These are phyloP conservation scores for Arachis monticola DNA, from an alignment of 331 rosid species.

Conservation along the genomic window DNA sequence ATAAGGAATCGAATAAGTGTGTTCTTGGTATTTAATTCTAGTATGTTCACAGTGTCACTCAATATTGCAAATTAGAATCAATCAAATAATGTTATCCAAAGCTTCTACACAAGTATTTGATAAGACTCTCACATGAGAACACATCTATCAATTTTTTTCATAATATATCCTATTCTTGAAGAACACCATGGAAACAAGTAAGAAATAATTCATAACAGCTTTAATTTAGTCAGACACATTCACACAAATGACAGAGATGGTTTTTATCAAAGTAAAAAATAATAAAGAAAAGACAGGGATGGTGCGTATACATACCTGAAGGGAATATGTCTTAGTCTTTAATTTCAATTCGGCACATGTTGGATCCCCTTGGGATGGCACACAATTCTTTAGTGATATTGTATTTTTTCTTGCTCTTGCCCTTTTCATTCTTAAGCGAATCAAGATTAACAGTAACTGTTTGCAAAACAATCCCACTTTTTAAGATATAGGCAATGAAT, in stretches of 20 bases:
- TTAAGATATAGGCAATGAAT: conserved; percentile 1
- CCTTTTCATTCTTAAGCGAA: no score
- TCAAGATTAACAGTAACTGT: neutral
- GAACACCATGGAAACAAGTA: neutral
- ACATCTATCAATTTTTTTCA: neutral
- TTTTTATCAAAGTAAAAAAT: no score
- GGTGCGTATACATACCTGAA: neutral
- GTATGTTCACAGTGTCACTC: no score
- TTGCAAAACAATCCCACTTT: neutral
- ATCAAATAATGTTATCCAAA: no score
- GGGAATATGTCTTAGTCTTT: neutral
- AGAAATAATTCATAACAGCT: neutral
- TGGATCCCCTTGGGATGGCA: neutral
- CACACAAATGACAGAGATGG: no score
- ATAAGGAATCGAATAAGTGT: no score
- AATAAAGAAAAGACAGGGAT: neutral
- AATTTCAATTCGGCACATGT: neutral
- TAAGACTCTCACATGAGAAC: neutral
- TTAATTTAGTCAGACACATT: neutral
- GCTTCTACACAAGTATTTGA: neutral
- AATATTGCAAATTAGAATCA: no score
- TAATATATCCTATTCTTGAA: no score
- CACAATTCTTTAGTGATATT: neutral
- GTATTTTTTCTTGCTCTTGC: neutral
- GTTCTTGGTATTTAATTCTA: no score